Evolutionary conservation across 2,329 filamentous ascomycete genomes (phyloP), one percentile per base, ranked within the genome.

Genomic region (Sarocladiaceae sp.): DNA sequence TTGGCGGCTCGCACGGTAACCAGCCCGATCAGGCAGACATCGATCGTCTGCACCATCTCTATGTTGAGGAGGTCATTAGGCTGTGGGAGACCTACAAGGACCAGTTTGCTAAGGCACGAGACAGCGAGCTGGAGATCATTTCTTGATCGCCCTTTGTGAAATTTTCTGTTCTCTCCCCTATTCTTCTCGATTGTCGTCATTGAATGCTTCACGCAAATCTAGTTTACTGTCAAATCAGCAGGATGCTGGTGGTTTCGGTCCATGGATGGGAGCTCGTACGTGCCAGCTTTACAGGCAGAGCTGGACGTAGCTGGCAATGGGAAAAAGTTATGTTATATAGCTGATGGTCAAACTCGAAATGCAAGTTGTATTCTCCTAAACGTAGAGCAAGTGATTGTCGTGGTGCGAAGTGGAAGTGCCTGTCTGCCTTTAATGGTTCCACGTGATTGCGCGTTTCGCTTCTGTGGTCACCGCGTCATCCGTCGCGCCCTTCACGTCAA

Each of bases 1-100:
- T 95, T 5, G 67, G 76, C 42, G 73, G 75, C 49, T 66, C 73
- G 16, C 68, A 76, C 33, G 62, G 59, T n/a, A 51, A 56, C 26
- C 78, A 81, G 48, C 85, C 91, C 1, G 76, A 83, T 19, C 78
- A 84, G 48, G 74, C 73, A 6, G 88, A 95, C 54, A 81, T 97
- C 49, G 83, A 95, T 57, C 69, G 84, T 53, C 70, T 96, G 48
- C 93, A 97, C 62, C 72, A 70, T 18, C 67, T 81, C 52, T 98
- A 98, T 63, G 76, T 93, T 1, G 67, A 74, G 21, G 91, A 91
- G 67, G 61, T 93, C 47, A 66, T 80, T 66, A 74, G 78, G 48
- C 66, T 91, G 16, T 93, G 85, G 83, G 76, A 88, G 43, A 70
- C 77, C 27, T 88, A 87, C 72, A 90, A 89, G 68, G 84, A 88